phyloP scores from a whole-genome alignment of 2,329 filamentous ascomycete genomes.

The Coniochaeta sp. region DNA sequence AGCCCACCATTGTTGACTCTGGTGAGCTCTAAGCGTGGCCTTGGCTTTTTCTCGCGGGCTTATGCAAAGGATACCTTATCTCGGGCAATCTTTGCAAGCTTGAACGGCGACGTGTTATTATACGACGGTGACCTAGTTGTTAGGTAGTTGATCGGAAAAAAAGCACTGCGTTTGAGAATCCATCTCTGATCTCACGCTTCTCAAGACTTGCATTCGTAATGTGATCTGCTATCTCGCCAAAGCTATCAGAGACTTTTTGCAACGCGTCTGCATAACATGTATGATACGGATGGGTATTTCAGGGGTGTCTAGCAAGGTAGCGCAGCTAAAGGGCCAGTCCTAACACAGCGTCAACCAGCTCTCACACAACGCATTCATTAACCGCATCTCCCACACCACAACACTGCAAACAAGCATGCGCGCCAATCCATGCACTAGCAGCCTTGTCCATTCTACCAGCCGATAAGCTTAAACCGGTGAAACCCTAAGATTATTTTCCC shows the following conservation, averaged over 20 bases:
- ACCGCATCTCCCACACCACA: too few species aligned
- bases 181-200: neutral
- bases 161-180: neutral
- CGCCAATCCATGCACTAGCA: neutral
- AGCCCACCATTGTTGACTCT: slow-evolving; percentile 48
- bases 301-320: too few species aligned
- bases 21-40: slow-evolving; percentile 36
- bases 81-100: neutral
- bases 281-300: too few species aligned
- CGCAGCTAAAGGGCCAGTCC: too few species aligned
- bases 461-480: neutral
- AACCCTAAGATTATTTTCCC: neutral
- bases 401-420: too few species aligned
- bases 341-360: too few species aligned
- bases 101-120: neutral
- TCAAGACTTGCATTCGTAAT: neutral
- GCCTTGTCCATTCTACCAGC: neutral
- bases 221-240: neutral
- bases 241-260: too few species aligned
- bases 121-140: neutral
- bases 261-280: too few species aligned
- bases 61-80: neutral
- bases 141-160: slow-evolving; percentile 1
- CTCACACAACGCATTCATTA: too few species aligned
- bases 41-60: neutral